phyloP scores from a whole-genome alignment of 169 alveolate species.

The Eimeria necatrix region DNA sequence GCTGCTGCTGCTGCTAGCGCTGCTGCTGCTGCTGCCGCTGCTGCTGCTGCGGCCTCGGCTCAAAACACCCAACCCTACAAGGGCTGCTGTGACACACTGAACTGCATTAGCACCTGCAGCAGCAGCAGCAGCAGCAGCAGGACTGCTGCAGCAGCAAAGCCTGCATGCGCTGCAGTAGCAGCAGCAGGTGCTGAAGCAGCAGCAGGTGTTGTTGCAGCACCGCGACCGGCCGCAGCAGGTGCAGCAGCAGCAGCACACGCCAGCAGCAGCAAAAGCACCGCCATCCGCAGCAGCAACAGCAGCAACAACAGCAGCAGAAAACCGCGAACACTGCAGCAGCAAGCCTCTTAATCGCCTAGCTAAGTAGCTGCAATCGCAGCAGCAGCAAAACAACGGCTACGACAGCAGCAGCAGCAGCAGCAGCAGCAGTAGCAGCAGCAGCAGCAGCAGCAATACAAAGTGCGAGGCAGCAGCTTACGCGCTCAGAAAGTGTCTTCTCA shows the following conservation, averaged over 20 bases:
- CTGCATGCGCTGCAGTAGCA: background rate
- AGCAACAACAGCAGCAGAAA: background rate
- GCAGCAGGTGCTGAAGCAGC: background rate
- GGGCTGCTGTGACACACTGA: background rate
- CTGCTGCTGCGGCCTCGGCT: background rate
- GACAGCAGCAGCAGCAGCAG: constrained; percentile 33
- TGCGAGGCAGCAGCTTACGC: background rate
- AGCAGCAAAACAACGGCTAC: background rate
- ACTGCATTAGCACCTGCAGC: background rate
- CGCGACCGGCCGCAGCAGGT: background rate
- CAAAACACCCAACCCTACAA: background rate
- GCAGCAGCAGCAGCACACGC: constrained; percentile 2
- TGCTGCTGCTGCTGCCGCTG: constrained; percentile 2
- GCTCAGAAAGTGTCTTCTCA: background rate
- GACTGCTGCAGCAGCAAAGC: background rate
- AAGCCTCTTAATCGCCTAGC: background rate
- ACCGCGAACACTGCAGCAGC: background rate
- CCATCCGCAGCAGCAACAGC: background rate
- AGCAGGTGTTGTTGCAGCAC: background rate
- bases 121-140: background rate
- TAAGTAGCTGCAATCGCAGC: background rate
- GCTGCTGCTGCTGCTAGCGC: constrained; percentile 1
- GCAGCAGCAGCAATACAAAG: constrained; percentile 12
- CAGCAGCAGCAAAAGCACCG: background rate
- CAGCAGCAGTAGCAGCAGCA: constrained; percentile 31